Evolutionary conservation across 306 rosid genomes (phyloP).

Genomic region (Citrullus amarus): DNA sequence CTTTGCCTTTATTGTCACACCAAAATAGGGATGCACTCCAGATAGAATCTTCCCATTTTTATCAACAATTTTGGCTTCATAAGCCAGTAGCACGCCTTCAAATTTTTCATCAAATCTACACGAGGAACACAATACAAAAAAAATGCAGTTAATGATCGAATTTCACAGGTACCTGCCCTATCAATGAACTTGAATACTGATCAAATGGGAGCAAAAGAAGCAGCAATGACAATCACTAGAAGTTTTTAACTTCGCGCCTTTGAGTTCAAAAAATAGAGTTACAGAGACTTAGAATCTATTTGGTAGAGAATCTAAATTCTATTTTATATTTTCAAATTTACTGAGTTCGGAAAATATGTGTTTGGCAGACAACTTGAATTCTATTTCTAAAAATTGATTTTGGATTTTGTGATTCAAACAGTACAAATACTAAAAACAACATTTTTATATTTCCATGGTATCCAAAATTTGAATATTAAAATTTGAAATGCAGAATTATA

Average conservation of each 20-base stretch:
- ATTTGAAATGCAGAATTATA: too few relatives aligned
- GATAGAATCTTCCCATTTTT: conserved; percentile 35
- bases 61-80: conserved; percentile 39
- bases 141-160: neutral
- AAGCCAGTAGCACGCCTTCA: conserved; percentile 76
- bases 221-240: neutral
- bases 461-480: too few relatives aligned
- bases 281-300: neutral
- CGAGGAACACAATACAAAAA: conserved; percentile 1
- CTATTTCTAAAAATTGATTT: too few relatives aligned
- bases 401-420: too few relatives aligned
- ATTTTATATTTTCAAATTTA: too few relatives aligned
- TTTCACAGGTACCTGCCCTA: neutral
- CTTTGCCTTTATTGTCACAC: conserved; percentile 40
- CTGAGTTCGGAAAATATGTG: too few relatives aligned
- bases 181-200: neutral
- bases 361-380: too few relatives aligned
- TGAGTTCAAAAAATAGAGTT: neutral
- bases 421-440: too few relatives aligned
- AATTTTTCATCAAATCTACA: conserved; percentile 48
- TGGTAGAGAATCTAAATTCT: too few relatives aligned
- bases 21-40: conserved; percentile 46
- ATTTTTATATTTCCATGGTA: too few relatives aligned
- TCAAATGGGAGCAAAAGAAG: neutral
- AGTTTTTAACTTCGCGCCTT: neutral